A percentile compares a stretch with the other conserved stretches of the same genome.
Evolutionary conservation across 1,284 basidiomycete species (phyloP).

Genomic region (Leccinum angustisporum): DNA sequence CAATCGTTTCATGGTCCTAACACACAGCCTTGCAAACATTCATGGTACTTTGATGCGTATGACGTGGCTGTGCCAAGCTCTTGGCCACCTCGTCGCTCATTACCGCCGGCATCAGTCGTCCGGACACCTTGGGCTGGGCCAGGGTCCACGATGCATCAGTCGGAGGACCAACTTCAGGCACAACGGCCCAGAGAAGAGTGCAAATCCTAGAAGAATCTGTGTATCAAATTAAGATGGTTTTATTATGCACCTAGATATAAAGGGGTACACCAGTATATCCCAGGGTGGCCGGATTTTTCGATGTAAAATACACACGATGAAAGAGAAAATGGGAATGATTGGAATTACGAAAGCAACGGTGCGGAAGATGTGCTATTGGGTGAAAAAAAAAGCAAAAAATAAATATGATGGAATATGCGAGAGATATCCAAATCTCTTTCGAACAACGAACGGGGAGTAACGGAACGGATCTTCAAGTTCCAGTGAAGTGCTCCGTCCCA

Average conservation of each 20-base stretch:
- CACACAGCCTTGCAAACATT: background rate
- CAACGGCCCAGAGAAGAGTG: background rate
- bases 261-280: conserved; percentile 15
- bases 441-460: conserved; percentile 18
- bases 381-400: background rate
- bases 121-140: background rate
- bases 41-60: background rate
- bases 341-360: conserved; percentile 11
- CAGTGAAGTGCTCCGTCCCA: conserved; percentile 26
- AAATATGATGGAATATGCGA: conserved; percentile 9
- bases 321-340: background rate
- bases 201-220: background rate
- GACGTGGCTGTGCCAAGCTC: background rate
- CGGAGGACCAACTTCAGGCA: background rate
- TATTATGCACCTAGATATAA: conserved; percentile 15
- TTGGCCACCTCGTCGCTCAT: background rate
- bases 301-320: conserved; percentile 25
- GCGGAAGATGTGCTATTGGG: conserved; percentile 16
- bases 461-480: conserved; percentile 27
- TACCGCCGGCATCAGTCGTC: background rate
- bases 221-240: conserved; percentile 20
- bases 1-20: background rate
- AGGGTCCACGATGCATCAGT: background rate
- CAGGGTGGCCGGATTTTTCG: conserved; percentile 9
- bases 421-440: conserved; percentile 10